phyloP scores from a whole-genome alignment of 768 basidiomycete genomes.

The Strobilomyces confusus region DNA sequence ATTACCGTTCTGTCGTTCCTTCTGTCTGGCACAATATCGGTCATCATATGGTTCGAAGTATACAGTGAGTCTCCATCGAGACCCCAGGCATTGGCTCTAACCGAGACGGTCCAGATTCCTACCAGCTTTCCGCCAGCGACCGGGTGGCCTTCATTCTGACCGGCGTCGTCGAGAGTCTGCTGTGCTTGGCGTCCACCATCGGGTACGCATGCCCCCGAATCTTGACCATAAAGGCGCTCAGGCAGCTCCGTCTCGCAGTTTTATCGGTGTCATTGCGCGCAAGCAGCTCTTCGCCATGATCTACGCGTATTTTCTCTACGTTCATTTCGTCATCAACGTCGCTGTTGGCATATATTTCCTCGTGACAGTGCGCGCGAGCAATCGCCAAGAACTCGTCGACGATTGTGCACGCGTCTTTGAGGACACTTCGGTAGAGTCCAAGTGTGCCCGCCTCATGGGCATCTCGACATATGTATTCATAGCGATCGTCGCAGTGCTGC shows the following conservation, averaged over 20 bases:
- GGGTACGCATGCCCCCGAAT: conserved; percentile 39
- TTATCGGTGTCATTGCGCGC: conserved; percentile 59
- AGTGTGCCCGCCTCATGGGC: conserved; percentile 42
- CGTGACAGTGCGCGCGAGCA: conserved; percentile 43
- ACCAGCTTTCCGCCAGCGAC: conserved; percentile 29
- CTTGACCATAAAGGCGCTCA: neutral
- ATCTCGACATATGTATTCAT: conserved; percentile 45
- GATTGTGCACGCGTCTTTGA: conserved; percentile 46
- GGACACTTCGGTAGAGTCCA: conserved; percentile 37
- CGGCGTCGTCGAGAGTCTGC: conserved; percentile 49
- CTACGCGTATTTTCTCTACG: conserved; percentile 54
- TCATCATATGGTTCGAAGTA: conserved; percentile 61
- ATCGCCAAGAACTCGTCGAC: conserved; percentile 37
- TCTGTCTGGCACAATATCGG: conserved; percentile 49
- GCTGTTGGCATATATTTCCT: conserved; percentile 50
- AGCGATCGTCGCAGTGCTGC: conserved; percentile 39
- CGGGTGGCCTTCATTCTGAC: conserved; percentile 44
- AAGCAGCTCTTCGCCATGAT: conserved; percentile 57
- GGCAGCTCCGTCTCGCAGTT: conserved; percentile 33
- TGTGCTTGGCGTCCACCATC: conserved; percentile 50
- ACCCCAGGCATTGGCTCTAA: neutral
- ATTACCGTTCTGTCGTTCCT: conserved; percentile 53
- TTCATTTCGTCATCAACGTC: conserved; percentile 55
- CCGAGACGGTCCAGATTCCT: conserved; percentile 28
- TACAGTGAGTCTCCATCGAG: conserved; percentile 39